Base-by-base conservation (phyloP, 352 stramenopile species). In the Aphanomyces astaci region DNA sequence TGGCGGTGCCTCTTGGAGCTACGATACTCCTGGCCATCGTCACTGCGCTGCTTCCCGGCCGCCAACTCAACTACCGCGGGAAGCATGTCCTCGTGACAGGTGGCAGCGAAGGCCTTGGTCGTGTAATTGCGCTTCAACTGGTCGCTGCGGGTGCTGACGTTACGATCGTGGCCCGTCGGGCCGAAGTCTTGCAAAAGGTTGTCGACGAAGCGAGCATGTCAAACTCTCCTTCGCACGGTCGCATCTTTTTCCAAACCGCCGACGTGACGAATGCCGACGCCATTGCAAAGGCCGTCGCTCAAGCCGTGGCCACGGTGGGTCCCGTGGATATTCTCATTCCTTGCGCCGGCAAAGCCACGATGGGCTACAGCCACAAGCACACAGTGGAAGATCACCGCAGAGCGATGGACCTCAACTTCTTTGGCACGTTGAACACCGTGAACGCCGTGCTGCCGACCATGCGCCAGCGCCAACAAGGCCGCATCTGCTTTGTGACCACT, bases 351-450 rank as follows among this genome's bases (percentile, higher is more conserved):
- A 56, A 53, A 19, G 66, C 66, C 4, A 4, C n/a, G 3, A 66
- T 48, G 22, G 56, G 32, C 1, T 49, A 59, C 11, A 11, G 28
- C 2, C 22, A 32, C 9, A 30, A 57, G 17, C 9, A 59, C 33
- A 59, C 62, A n/a, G 22, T 68, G 5, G 55, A 59, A 5, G 31
- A 22, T 3, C 60, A 67, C 51, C 31, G 27, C n/a, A 27, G 19
- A 27, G 54, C 59, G 32, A 67, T 72, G 66, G 66, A 72, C 45
- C 49, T 72, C 31, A 72, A 72, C 49, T 72, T 66, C 55, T 56
- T 72, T 46, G 66, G 66, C 3, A 65, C 60, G 1, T 30, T 72
- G 19, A 57, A 67, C 24, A 60, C 66, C 3, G 39, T 72, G 2
- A 36, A 67, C 24, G 66, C 66, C 0, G 53, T 64, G 3, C 25